Base-by-base conservation (phyloP, 257 asterid genomes). In the Solanum appendiculatum region DNA sequence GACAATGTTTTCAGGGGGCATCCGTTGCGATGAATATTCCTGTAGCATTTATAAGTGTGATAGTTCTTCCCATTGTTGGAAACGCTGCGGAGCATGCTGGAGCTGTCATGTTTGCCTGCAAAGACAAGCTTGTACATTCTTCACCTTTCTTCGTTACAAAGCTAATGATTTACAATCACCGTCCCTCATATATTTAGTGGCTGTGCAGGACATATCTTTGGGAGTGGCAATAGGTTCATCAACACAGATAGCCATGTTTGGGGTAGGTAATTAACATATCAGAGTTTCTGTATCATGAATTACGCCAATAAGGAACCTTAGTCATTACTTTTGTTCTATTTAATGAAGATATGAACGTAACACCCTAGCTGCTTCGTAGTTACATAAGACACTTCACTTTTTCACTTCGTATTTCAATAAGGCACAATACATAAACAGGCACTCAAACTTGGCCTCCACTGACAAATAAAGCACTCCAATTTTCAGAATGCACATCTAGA, bases 211-310 rank as follows among this genome's bases (percentile, higher is more conserved):
- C 88, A 92, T 95, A 86, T 89, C 95, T 37, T 92, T 95, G 64
- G 98, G 95, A 88, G 94, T 94, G 84, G 98, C 98, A 0, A 95
- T 95, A 51, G 98, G 98, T 86, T 94, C 98, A 31, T 95, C 98
- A 36, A 95, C 98, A 25, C 98, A 95, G 89, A 94, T 94, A 63
- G 92, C 98, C 15, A 94, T 95, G 98, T 95, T 95, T 88, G 95
- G 89, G 94, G 98, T 95, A 90, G 21, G 94, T 82, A 84, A 14
- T 77, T 40, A 12, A 75, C 29, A n/a, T 40, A 23, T 75, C n/a
- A 77, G 23, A 39, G 60, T 42, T 77, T 25, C 23, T 77, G 63
- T 42, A 25, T 77, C 25, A 1, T 25, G 15, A 42, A 5, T 77
- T 77, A 42, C 15, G 1, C 15, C 39, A 77, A 42, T 3, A 25